Evolutionary conservation across 1,284 basidiomycete species (phyloP).

Genomic region (Pseudozyma sp.): DNA sequence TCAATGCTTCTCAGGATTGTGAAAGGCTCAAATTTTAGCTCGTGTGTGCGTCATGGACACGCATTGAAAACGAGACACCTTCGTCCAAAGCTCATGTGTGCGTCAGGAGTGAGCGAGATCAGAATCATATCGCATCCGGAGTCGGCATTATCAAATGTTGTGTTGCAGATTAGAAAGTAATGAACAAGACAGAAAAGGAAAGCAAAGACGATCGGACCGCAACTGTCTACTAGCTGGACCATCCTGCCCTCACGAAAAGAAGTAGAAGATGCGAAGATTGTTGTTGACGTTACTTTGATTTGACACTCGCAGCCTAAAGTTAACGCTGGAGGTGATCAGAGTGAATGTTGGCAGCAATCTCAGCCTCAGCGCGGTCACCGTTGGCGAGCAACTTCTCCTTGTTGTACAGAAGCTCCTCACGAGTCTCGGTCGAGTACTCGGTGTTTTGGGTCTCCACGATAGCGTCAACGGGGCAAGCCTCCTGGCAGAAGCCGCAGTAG

Average conservation of each 20-base stretch:
- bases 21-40: too few relatives aligned
- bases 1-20: too few relatives aligned
- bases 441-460: conserved; percentile 86
- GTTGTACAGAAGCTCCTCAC: conserved; percentile 98
- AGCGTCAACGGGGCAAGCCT: conserved; percentile 99
- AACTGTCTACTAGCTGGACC: conserved; percentile 12
- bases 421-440: conserved; percentile 90
- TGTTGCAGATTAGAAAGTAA: conserved; percentile 13
- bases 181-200: background rate
- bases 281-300: background rate
- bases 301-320: conserved; percentile 33
- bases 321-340: conserved; percentile 65
- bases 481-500: conserved; percentile 72
- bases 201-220: background rate
- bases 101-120: background rate
- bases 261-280: conserved; percentile 4
- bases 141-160: conserved; percentile 14
- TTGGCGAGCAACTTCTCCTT: conserved; percentile 92
- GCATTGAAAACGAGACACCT: too few relatives aligned
- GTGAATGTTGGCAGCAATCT: conserved; percentile 71
- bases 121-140: background rate
- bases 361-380: conserved; percentile 94
- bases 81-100: background rate
- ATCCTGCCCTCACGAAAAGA: background rate
- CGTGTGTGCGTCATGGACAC: too few relatives aligned